These are phyloP conservation scores for Coprinellus aureogranulatus DNA, from an alignment of 768 basidiomycete genomes.

Conservation along the genomic window DNA sequence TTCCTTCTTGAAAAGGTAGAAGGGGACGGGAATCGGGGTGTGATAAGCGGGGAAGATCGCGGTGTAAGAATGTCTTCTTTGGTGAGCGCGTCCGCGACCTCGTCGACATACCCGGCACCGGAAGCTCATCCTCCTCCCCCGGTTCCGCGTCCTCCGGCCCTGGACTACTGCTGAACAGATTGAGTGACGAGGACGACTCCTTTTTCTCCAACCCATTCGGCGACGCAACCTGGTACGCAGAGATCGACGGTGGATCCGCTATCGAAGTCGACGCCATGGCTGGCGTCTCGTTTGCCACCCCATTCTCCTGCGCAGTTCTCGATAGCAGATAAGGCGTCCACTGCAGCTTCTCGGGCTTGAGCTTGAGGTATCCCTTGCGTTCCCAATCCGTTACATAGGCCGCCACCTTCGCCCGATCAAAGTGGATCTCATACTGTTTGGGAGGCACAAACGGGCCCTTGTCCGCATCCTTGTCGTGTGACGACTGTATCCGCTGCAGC, in stretches of 20 bases:
- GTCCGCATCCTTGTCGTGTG: slow-evolving; percentile 33
- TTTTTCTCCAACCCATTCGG: background rate
- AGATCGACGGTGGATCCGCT: background rate
- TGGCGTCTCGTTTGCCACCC: slow-evolving; percentile 14
- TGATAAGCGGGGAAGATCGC: too few relatives aligned
- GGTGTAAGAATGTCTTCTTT: background rate
- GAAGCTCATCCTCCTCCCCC: slow-evolving; percentile 15
- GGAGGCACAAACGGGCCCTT: slow-evolving; percentile 62
- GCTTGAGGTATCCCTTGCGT: slow-evolving; percentile 70
- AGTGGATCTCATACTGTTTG: slow-evolving; percentile 69
- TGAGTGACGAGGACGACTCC: background rate
- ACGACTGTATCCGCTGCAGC: slow-evolving; percentile 53
- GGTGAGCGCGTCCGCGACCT: slow-evolving; percentile 3
- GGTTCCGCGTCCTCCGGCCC: slow-evolving; percentile 16
- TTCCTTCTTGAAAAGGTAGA: too few relatives aligned
- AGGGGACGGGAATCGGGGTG: too few relatives aligned
- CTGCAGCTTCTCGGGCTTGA: slow-evolving; percentile 82
- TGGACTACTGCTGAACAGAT: slow-evolving; percentile 11
- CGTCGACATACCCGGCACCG: background rate
- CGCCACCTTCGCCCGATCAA: slow-evolving; percentile 66
- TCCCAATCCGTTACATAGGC: slow-evolving; percentile 70
- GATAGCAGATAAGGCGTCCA: slow-evolving; percentile 91
- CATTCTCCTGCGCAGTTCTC: slow-evolving; percentile 30
- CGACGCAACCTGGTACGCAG: background rate
- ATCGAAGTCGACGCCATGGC: slow-evolving; percentile 5